Percentiles rank a stretch among this genome's conserved stretches.
Conservation (phyloP, 108 stramenopile species). For the Fragilaria crotonensis region DNA sequence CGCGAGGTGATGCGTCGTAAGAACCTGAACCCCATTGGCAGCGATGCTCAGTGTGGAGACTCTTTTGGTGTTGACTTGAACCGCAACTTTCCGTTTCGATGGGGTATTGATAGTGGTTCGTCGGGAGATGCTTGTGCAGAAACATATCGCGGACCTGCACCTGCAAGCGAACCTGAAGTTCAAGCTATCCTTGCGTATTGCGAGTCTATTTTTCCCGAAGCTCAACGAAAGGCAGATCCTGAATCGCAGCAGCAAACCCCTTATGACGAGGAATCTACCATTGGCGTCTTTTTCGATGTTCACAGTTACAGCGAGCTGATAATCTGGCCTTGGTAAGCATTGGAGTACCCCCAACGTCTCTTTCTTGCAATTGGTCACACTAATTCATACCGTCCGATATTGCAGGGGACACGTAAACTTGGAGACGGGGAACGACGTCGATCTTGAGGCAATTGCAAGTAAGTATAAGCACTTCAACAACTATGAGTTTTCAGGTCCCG, state of each 20-base stretch:
- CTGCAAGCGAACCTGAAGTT: slow-evolving; percentile 42
- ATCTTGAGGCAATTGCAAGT: slow-evolving; percentile 15
- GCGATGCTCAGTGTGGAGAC: too few species aligned
- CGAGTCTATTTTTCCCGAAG: too few species aligned
- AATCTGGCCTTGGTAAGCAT: slow-evolving; percentile 1
- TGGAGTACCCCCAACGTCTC: too few species aligned
- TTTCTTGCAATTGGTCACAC: too few species aligned
- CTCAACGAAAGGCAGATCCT: too few species aligned
- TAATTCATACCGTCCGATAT: too few species aligned
- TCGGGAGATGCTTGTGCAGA: slow-evolving; percentile 18
- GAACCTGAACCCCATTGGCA: too few species aligned
- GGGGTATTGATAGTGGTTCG: slow-evolving; percentile 33
- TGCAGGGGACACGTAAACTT: too few species aligned
- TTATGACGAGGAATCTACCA: too few species aligned
- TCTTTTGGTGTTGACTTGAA: slow-evolving; percentile 64
- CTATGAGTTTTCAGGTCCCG: slow-evolving; percentile 17
- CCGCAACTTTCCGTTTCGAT: slow-evolving; percentile 42
- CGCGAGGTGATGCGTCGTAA: too few species aligned
- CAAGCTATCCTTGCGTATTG: slow-evolving; percentile 31
- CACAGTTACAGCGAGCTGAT: neutral
- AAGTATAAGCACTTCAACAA: slow-evolving; percentile 22
- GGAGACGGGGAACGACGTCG: slow-evolving; percentile 25
- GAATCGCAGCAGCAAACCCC: too few species aligned
- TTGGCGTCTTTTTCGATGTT: neutral
- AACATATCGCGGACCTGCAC: slow-evolving; percentile 21